Percentiles rank a stretch among this genome's conserved stretches.
These are phyloP conservation scores for Hortiboletus campestris DNA, from an alignment of 768 basidiomycete genomes.

Conservation along the genomic window DNA sequence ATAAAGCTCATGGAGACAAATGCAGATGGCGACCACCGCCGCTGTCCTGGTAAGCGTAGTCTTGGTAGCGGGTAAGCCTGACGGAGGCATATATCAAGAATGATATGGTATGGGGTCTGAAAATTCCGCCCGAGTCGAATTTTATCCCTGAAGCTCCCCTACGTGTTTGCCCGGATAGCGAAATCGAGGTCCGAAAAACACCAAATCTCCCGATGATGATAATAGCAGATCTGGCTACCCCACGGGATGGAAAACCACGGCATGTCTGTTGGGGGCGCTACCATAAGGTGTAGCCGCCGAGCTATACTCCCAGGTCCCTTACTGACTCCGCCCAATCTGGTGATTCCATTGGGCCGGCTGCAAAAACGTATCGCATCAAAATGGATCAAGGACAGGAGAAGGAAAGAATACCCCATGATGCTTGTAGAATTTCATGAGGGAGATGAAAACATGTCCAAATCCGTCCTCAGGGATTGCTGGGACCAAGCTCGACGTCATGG, in stretches of 20 bases:
- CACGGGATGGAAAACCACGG: neutral
- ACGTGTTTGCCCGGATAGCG: neutral
- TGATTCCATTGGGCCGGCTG: too few species aligned
- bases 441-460: too few species aligned
- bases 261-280: neutral
- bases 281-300: too few species aligned
- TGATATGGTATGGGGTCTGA: neutral
- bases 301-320: too few species aligned
- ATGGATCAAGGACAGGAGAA: too few species aligned
- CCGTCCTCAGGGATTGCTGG: too few species aligned
- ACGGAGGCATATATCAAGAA: neutral
- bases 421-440: too few species aligned
- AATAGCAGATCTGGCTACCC: neutral
- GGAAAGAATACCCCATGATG: too few species aligned
- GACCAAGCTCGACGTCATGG: too few species aligned
- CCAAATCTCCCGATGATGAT: neutral
- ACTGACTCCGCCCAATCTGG: too few species aligned
- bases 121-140: too few species aligned
- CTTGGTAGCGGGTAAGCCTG: neutral
- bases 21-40: neutral
- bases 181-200: neutral
- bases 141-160: neutral
- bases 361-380: too few species aligned
- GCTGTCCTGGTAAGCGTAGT: neutral
- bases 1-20: neutral